Conservation (phyloP, 2,329 filamentous ascomycete species). For the Diplodia intermedia region DNA sequence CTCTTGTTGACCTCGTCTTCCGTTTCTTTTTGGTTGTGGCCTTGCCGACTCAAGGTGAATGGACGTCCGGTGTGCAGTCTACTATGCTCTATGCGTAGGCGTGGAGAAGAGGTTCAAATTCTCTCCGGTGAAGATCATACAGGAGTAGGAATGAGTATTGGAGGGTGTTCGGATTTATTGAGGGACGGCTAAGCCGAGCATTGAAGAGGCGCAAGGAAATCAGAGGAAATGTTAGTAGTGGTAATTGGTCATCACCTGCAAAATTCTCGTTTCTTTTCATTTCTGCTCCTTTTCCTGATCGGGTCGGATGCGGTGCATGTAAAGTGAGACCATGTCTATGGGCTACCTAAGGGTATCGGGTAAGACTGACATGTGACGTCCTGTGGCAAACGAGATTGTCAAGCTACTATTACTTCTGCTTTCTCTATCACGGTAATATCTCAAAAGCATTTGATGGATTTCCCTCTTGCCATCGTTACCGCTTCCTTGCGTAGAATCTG, state of each 20-base stretch:
- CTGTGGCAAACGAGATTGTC: neutral
- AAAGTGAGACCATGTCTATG: neutral
- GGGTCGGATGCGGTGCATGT: neutral
- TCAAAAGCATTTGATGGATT: neutral
- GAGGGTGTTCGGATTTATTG: slow-evolving; percentile 1
- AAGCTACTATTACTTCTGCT: neutral
- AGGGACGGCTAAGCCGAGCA: neutral
- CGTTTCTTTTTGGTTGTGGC: neutral
- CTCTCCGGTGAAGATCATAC: neutral
- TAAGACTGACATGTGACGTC: neutral
- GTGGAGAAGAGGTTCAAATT: neutral
- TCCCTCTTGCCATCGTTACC: neutral
- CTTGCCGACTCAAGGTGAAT: neutral
- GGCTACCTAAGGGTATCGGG: neutral
- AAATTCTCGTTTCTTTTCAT: neutral
- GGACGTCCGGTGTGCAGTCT: neutral
- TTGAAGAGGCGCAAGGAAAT: neutral
- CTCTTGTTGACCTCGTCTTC: neutral
- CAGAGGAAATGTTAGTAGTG: slow-evolving; percentile 15
- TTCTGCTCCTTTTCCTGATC: neutral
- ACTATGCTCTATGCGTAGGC: neutral
- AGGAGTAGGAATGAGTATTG: neutral
- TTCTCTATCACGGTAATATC: neutral
- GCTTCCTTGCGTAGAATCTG: neutral
- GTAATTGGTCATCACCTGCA: slow-evolving; percentile 12